Base-by-base conservation (phyloP, 1,284 basidiomycete genomes). In the Wolfiporia cocos region DNA sequence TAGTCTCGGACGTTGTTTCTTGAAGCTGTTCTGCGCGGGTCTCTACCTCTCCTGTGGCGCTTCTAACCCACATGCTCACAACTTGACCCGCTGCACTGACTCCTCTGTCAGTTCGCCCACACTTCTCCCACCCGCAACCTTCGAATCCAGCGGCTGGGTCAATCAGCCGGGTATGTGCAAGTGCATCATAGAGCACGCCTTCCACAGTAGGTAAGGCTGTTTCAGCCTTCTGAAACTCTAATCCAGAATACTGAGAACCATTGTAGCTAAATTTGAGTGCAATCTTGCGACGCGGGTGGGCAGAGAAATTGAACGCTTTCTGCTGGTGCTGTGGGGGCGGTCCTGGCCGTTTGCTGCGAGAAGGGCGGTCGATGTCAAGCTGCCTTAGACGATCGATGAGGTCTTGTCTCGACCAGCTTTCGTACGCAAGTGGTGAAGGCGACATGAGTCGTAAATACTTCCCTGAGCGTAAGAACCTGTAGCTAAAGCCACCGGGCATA, bases 1-100 rank as follows among this genome's bases (percentile, higher is more conserved):
- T n/a, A 26, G 17, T 12, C 3, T 26, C 23, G 4, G 17, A 6
- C 11, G 9, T 17, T 7, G 24, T 30, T 24, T 12, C 23, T 19
- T n/a, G 7, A 17, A 4, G 24, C 12, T 37, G 7, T 11, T 34
- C 11, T 29, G 17, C 15, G 29, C 9, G 19, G 7, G 15, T 34
- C 22, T 44, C 30, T 9, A 39, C 31, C 20, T 46, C 47, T 18
- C 49, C 59, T 28, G 77, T 56, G 4, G 74, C 70, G 59, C 86
- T 91, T 49, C 91, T 68, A 14, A 95, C 78, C 87, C 90, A 95
- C 1, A 99, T 70, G 40, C 89, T 91, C 31, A 98, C 74, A 26
- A 99, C 94, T 62, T 99, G 95, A 1, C 92, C 93, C 5, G 89
- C 90, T 31, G 89, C 92, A 58, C 90, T 94, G 37, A 99, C 95